Conservation (phyloP, 2,329 filamentous ascomycete species). For the Calonectria montana region DNA sequence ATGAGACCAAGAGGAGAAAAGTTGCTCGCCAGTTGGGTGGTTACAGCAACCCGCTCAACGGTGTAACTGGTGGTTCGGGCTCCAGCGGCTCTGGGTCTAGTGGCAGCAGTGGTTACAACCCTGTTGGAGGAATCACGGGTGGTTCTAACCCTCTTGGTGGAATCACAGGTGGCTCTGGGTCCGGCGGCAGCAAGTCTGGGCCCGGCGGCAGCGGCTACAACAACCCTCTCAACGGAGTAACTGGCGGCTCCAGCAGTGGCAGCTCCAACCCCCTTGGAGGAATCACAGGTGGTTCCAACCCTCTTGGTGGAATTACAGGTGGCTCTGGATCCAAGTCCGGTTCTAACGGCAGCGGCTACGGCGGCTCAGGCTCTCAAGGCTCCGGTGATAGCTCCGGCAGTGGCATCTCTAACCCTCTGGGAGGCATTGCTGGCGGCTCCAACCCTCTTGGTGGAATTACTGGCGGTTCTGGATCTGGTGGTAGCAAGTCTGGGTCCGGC, state of each 20-base stretch:
- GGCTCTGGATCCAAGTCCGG: neutral
- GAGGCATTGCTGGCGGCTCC: neutral
- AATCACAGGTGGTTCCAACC: neutral
- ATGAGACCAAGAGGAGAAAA: neutral
- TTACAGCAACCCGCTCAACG: neutral
- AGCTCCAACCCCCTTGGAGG: neutral
- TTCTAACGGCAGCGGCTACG: neutral
- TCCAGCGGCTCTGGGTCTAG: neutral
- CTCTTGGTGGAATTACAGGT: neutral
- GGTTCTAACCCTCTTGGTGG: neutral
- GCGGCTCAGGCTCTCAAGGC: neutral
- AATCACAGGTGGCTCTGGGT: neutral
- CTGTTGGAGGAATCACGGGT: neutral
- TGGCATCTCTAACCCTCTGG: neutral
- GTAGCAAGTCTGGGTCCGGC: neutral
- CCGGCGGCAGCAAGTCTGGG: neutral
- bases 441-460: neutral
- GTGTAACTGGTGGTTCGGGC: neutral
- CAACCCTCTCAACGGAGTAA: no score
- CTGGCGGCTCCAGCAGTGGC: neutral
- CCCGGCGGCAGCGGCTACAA: neutral
- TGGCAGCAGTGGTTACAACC: neutral
- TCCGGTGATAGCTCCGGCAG: neutral
- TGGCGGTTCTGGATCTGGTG: neutral
- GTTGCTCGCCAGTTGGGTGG: neutral